Conservation (phyloP, 352 stramenopile genomes). For the Globisporangium megalacanthum region DNA sequence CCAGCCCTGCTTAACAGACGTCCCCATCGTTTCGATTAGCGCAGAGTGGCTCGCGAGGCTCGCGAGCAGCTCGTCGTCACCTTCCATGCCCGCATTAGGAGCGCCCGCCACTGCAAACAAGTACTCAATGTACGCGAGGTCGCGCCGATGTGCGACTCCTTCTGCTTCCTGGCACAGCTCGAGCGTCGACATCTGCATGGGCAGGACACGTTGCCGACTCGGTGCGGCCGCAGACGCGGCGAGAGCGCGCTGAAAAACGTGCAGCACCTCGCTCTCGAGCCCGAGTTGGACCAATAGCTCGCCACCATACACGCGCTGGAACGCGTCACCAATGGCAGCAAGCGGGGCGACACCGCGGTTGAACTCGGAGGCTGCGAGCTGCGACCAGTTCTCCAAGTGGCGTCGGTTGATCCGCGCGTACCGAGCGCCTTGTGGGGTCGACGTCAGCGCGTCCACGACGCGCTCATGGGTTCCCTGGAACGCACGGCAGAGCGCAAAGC, state of each 20-base stretch:
- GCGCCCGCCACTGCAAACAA: slow-evolving; percentile 21
- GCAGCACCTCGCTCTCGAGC: slow-evolving; percentile 29
- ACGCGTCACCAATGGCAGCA: slow-evolving; percentile 43
- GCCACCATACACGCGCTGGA: slow-evolving; percentile 61
- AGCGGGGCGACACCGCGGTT: slow-evolving; percentile 41
- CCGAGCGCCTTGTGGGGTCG: slow-evolving; percentile 20
- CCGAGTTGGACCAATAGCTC: slow-evolving; percentile 36
- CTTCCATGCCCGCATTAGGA: neutral
- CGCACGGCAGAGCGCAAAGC: slow-evolving; percentile 52
- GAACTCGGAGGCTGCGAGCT: slow-evolving; percentile 58
- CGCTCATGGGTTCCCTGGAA: slow-evolving; percentile 58
- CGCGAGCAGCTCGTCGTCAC: slow-evolving; percentile 23
- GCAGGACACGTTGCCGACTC: slow-evolving; percentile 33
- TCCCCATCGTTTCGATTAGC: neutral
- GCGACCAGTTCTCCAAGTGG: slow-evolving; percentile 75
- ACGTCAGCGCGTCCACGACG: slow-evolving; percentile 30
- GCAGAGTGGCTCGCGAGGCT: slow-evolving; percentile 20
- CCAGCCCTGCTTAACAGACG: slow-evolving; percentile 14
- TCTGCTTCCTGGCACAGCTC: slow-evolving; percentile 56
- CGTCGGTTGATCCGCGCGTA: slow-evolving; percentile 51
- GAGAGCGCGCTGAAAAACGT: slow-evolving; percentile 35
- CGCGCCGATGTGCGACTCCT: slow-evolving; percentile 42
- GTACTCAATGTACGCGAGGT: slow-evolving; percentile 61
- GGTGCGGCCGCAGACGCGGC: slow-evolving; percentile 11
- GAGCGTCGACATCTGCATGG: slow-evolving; percentile 33